phyloP scores from a whole-genome alignment of 371 early-diverging fungal genomes.

The Rhizopus delemar region DNA sequence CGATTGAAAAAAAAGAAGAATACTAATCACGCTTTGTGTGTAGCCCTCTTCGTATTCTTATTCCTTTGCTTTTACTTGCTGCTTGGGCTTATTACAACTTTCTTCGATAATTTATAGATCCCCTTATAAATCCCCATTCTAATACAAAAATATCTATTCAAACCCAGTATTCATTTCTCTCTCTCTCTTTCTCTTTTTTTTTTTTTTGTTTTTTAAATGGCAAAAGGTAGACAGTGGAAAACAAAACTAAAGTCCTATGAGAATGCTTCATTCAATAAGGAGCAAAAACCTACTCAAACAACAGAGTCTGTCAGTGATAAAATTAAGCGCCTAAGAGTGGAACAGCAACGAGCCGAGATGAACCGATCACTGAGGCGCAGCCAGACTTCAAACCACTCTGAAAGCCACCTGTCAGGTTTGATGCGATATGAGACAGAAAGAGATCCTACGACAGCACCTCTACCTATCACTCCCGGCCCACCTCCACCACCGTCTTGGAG shows the following conservation, averaged over 20 bases:
- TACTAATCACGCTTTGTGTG: constrained; percentile 5
- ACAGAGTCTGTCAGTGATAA: constrained; percentile 9
- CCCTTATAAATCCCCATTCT: background rate
- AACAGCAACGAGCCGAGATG: constrained; percentile 3
- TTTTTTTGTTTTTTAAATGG: background rate
- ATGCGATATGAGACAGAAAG: background rate
- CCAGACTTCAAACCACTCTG: background rate
- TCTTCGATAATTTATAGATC: constrained; percentile 4
- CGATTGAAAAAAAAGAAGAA: background rate
- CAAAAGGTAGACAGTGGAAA: constrained; percentile 9
- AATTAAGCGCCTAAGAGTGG: constrained; percentile 5
- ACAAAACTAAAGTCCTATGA: constrained; percentile 6
- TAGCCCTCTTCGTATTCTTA: constrained; percentile 43
- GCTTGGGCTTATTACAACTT: constrained; percentile 34
- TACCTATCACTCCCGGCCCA: background rate
- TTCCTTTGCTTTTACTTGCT: constrained; percentile 35
- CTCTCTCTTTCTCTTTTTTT: background rate
- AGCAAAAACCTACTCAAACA: background rate
- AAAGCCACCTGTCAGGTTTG: background rate
- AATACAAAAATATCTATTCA: background rate
- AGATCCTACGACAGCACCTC: no score
- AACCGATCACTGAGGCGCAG: background rate
- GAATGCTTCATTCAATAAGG: background rate
- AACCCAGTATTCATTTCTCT: background rate
- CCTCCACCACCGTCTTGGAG: constrained; percentile 12